These are phyloP conservation scores for Hericium alpestre DNA, from an alignment of 768 basidiomycete species.

Conservation along the genomic window DNA sequence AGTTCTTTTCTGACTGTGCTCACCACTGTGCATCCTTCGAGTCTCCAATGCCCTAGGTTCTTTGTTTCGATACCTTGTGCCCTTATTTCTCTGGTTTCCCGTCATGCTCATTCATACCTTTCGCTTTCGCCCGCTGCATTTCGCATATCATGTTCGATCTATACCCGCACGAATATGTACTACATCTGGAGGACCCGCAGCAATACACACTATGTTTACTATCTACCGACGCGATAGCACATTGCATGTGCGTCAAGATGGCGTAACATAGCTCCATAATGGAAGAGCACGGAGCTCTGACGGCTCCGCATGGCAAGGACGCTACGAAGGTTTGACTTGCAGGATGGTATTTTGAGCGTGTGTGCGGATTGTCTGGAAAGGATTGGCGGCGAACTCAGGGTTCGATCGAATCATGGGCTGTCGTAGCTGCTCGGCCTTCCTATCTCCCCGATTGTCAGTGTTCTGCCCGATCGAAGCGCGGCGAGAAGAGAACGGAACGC, in stretches of 20 bases:
- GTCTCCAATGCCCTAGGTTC: too few species aligned
- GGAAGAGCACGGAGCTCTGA: too few species aligned
- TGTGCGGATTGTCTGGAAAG: conserved; percentile 68
- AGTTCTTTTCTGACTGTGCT: neutral
- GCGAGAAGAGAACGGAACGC: conserved; percentile 19
- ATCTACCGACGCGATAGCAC: neutral
- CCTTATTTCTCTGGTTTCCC: neutral
- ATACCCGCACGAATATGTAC: neutral
- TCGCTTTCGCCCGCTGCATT: neutral
- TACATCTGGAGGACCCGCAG: neutral
- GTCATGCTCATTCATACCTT: neutral
- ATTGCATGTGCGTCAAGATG: neutral
- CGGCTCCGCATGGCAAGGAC: too few species aligned
- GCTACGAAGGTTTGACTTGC: conserved; percentile 25
- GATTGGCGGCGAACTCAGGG: conserved; percentile 53
- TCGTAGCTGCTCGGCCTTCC: conserved; percentile 56
- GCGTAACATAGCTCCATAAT: too few species aligned
- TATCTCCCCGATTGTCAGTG: conserved; percentile 19
- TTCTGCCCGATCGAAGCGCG: neutral
- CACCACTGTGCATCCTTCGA: neutral
- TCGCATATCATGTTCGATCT: neutral
- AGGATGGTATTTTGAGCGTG: conserved; percentile 73
- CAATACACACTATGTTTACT: neutral
- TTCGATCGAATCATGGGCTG: conserved; percentile 62
- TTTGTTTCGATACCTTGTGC: too few species aligned